Conservation (phyloP, 208 protist genomes). For the Leishmania mexicana region DNA sequence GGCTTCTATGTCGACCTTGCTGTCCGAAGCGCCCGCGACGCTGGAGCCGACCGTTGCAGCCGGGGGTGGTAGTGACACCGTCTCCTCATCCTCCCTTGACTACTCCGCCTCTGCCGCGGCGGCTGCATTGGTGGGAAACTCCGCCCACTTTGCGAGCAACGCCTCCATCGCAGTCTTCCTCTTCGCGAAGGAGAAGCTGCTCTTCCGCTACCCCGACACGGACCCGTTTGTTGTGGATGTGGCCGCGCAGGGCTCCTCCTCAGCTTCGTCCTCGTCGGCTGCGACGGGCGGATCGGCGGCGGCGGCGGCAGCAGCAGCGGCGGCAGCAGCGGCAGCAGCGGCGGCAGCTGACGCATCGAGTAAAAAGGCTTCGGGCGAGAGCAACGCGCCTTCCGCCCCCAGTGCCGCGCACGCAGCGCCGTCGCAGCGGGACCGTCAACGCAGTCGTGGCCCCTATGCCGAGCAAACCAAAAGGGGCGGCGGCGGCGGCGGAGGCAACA, state of each 20-base stretch:
- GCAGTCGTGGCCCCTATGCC: not conserved
- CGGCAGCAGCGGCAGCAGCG: not conserved
- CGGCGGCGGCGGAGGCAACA: not conserved
- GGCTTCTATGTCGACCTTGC: not conserved
- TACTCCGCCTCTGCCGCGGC: not conserved
- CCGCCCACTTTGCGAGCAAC: not conserved
- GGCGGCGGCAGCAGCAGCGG: not conserved
- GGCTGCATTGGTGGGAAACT: not conserved
- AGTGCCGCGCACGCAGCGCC: not conserved
- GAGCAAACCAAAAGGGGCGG: not conserved
- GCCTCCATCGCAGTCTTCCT: constrained; percentile 67
- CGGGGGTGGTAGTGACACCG: not conserved
- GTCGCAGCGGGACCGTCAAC: constrained; percentile 17
- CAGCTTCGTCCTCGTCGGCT: not conserved
- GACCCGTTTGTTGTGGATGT: constrained; percentile 75
- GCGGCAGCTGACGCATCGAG: constrained; percentile 3
- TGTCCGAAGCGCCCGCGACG: not conserved
- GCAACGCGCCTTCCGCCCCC: not conserved
- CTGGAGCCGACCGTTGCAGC: not conserved
- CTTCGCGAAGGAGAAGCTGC: constrained; percentile 76
- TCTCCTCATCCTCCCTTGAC: not conserved
- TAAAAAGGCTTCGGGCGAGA: constrained; percentile 3
- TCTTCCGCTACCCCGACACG: constrained; percentile 77
- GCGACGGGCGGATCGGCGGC: constrained; percentile 4
- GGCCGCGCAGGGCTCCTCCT: constrained; percentile 8